Evolutionary conservation across 208 protist genomes (phyloP).

Genomic region (Spongospora subterranea): DNA sequence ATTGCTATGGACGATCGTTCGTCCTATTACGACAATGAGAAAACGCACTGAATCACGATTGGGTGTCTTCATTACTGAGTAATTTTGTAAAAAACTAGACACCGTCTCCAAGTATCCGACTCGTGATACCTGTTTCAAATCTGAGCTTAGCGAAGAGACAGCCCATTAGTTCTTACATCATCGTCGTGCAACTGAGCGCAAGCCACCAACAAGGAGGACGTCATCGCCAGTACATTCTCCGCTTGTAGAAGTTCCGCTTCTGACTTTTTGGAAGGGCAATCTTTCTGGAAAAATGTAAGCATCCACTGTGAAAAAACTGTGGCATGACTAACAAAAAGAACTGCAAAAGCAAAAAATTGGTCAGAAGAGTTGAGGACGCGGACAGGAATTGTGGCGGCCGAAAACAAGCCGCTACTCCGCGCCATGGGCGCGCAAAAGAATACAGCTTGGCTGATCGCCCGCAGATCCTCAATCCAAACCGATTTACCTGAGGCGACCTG

Average conservation of each 20-base stretch:
- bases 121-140: not conserved
- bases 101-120: not conserved
- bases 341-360: not conserved
- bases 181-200: slow-evolving; percentile 3
- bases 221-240: not conserved
- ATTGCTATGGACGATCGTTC: not conserved
- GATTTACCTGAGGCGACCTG: not conserved
- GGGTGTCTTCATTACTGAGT: not conserved
- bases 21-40: not conserved
- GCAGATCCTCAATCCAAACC: slow-evolving; percentile 19
- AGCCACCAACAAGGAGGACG: not conserved
- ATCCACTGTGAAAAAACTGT: not conserved
- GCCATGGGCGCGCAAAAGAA: slow-evolving; percentile 7
- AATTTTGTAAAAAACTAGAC: not conserved
- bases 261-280: not conserved
- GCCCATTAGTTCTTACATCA: not conserved
- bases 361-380: not conserved
- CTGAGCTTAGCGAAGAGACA: not conserved
- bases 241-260: not conserved
- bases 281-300: not conserved
- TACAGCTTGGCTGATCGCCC: not conserved
- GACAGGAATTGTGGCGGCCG: not conserved
- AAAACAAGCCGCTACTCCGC: not conserved
- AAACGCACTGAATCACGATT: not conserved
- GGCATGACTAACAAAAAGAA: not conserved